phyloP scores from a whole-genome alignment of 768 basidiomycete genomes.

The Tricholoma bakamatsutake region DNA sequence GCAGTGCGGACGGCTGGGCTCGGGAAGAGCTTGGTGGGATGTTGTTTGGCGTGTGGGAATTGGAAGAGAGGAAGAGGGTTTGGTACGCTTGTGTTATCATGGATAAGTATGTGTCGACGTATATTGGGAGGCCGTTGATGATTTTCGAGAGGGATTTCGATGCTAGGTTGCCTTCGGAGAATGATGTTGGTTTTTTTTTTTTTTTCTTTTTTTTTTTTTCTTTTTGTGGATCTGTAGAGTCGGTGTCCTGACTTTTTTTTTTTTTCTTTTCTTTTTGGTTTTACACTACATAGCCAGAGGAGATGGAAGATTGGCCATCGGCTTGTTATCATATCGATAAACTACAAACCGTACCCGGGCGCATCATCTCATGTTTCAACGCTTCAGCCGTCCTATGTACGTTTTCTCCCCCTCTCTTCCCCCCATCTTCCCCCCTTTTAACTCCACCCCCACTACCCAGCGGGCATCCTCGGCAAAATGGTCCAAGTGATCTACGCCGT shows the following conservation, averaged over 20 bases:
- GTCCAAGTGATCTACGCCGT: conserved; percentile 70
- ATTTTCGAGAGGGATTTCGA: conserved; percentile 76
- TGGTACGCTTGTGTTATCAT: conserved; percentile 78
- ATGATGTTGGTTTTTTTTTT: conserved; percentile 39
- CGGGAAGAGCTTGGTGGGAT: conserved; percentile 47
- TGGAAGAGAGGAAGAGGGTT: conserved; percentile 65
- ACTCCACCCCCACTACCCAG: conserved; percentile 28
- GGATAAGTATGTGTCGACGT: conserved; percentile 75
- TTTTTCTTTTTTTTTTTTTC: background rate
- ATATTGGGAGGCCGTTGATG: conserved; percentile 73
- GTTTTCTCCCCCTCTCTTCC: conserved; percentile 20
- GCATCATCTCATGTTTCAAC: conserved; percentile 69
- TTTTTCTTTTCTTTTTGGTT: no score
- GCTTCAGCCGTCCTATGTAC: conserved; percentile 67
- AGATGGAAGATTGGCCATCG: conserved; percentile 46
- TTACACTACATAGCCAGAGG: conserved; percentile 44
- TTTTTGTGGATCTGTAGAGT: background rate
- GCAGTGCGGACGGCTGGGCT: conserved; percentile 75
- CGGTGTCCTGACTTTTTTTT: background rate
- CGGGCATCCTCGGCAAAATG: conserved; percentile 61
- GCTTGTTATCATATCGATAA: conserved; percentile 12
- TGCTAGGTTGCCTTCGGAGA: conserved; percentile 55
- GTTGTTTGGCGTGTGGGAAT: conserved; percentile 55
- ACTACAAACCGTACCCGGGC: conserved; percentile 35
- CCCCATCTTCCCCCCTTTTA: background rate